These are phyloP conservation scores for Hypoxylon sp. DNA, from an alignment of 2,329 filamentous ascomycete species.

Conservation along the genomic window DNA sequence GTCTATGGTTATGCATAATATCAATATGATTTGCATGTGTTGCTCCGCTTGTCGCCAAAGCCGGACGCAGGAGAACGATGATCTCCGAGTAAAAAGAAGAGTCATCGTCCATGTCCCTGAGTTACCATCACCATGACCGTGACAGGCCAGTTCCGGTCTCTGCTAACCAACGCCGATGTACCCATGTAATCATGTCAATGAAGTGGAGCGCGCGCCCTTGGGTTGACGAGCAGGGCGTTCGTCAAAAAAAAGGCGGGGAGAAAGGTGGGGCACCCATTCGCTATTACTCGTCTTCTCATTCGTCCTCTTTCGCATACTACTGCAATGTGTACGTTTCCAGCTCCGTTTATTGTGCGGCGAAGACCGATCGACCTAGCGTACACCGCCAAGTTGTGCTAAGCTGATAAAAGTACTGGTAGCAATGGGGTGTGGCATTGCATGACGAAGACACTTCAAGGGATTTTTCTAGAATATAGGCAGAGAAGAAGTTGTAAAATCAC, in stretches of 20 bases:
- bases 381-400: slow-evolving; percentile 38
- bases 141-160: slow-evolving; percentile 31
- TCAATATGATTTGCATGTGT: slow-evolving; percentile 27
- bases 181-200: slow-evolving; percentile 42
- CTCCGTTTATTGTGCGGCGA: slow-evolving; percentile 38
- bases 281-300: background rate
- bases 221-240: slow-evolving; percentile 55
- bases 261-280: slow-evolving; percentile 28
- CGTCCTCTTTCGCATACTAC: slow-evolving; percentile 38
- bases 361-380: slow-evolving; percentile 26
- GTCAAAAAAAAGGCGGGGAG: slow-evolving; percentile 42
- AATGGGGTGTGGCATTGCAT: slow-evolving; percentile 29
- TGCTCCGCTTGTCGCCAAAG: slow-evolving; percentile 41
- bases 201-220: slow-evolving; percentile 59
- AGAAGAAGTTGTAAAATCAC: slow-evolving; percentile 4
- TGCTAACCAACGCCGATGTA: slow-evolving; percentile 34
- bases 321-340: slow-evolving; percentile 36
- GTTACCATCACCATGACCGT: slow-evolving; percentile 29
- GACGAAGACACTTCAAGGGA: slow-evolving; percentile 14
- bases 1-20: slow-evolving; percentile 26
- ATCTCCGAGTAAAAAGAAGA: slow-evolving; percentile 36
- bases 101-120: slow-evolving; percentile 32
- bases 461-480: slow-evolving; percentile 33
- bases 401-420: slow-evolving; percentile 17
- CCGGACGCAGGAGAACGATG: slow-evolving; percentile 26